phyloP scores from a whole-genome alignment of 2,329 filamentous ascomycete species.

The Blumeria graminis region DNA sequence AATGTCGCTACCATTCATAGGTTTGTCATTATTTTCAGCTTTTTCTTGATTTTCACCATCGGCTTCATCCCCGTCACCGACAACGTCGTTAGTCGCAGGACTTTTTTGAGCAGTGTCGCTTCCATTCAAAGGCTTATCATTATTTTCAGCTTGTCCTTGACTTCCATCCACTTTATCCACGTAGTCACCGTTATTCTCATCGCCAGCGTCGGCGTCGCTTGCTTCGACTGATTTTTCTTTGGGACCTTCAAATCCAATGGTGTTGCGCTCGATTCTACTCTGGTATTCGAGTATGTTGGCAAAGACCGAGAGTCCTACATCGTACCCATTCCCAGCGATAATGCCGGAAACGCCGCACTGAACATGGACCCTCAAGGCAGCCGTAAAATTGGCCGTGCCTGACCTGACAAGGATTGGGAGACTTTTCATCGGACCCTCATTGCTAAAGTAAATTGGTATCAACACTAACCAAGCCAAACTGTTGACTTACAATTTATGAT shows the following conservation, averaged over 20 bases:
- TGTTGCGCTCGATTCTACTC: background rate
- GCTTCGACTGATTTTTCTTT: too few species aligned
- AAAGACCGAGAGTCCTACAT: conserved; percentile 8
- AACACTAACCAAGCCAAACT: background rate
- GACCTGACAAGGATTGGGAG: conserved; percentile 7
- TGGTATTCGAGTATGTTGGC: conserved; percentile 9
- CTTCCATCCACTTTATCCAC: too few species aligned
- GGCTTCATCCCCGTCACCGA: too few species aligned
- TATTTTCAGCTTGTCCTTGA: too few species aligned
- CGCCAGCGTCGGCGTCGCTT: too few species aligned
- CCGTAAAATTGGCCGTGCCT: conserved; percentile 7
- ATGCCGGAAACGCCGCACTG: conserved; percentile 9
- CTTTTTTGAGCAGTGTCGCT: too few species aligned
- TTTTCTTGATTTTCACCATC: too few species aligned
- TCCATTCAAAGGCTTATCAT: too few species aligned
- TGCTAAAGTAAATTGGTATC: conserved; percentile 4
- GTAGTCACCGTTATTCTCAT: too few species aligned
- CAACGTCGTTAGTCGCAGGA: too few species aligned
- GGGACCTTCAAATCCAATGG: too few species aligned
- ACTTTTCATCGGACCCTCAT: conserved; percentile 5
- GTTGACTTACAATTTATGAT: conserved; percentile 7
- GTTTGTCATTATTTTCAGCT: too few species aligned
- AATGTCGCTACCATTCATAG: background rate
- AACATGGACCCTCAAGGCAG: conserved; percentile 8
- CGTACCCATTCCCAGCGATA: conserved; percentile 7